Conservation (phyloP, 2,329 filamentous ascomycete genomes). For the Diaporthe capsici region DNA sequence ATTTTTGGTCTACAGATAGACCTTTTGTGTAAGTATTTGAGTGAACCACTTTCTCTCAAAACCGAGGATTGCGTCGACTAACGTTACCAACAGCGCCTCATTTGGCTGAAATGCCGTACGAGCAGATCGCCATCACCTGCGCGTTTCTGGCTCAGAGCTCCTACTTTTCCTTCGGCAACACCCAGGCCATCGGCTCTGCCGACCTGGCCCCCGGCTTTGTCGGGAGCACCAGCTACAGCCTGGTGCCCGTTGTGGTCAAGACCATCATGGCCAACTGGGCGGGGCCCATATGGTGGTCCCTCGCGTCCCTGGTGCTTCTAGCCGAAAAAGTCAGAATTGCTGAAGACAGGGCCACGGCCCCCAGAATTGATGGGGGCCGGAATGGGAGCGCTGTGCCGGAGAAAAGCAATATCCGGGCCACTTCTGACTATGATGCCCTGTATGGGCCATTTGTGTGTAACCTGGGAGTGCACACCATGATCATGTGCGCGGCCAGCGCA, state of each 20-base stretch:
- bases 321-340: not conserved
- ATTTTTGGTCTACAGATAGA: not conserved
- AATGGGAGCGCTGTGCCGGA: not conserved
- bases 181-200: not conserved
- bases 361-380: not conserved
- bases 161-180: not conserved
- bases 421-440: not conserved
- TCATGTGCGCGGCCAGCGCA: not conserved
- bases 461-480: not conserved
- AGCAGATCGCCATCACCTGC: not conserved
- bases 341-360: not conserved
- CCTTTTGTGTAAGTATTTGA: not conserved
- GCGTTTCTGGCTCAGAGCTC: not conserved
- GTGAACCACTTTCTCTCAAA: not conserved
- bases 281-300: not conserved
- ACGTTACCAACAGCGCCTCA: not conserved
- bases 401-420: fast-evolving
- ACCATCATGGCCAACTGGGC: not conserved
- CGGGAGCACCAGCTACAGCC: not conserved
- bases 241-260: not conserved
- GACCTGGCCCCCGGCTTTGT: not conserved
- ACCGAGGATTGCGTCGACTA: not conserved
- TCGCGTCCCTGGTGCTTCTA: not conserved
- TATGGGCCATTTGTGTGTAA: not conserved
- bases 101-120: not conserved